A percentile compares a stretch with the other conserved stretches of the same genome.
These are phyloP conservation scores for Globisporangium cylindrosporum DNA, from an alignment of 352 stramenopile species.

Conservation along the genomic window DNA sequence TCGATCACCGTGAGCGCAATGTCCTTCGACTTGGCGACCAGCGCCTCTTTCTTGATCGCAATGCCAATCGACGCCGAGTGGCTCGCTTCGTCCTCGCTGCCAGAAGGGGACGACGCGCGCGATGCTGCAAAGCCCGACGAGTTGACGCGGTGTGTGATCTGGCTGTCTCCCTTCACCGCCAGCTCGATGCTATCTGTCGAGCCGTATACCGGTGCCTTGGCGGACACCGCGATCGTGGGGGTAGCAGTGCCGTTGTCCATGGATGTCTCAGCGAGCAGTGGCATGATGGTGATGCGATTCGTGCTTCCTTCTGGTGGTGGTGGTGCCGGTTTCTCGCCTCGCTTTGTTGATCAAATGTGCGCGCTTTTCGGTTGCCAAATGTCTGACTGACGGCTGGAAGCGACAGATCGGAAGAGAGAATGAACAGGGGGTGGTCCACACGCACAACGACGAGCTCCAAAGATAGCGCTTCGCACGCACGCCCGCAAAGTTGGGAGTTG, in stretches of 20 bases:
- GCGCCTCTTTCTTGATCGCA: conserved; percentile 17
- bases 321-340: not conserved
- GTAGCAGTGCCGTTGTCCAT: not conserved
- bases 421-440: not conserved
- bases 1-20: conserved; percentile 44
- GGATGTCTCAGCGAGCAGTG: conserved; percentile 13
- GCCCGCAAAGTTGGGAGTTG: not conserved
- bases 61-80: conserved; percentile 16
- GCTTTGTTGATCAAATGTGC: not conserved
- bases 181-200: not conserved
- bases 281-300: conserved; percentile 10
- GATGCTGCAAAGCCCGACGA: conserved; percentile 26
- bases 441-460: not conserved
- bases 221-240: not conserved
- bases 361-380: not conserved
- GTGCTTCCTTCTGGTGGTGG: not conserved
- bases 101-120: conserved; percentile 31
- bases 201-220: conserved; percentile 12
- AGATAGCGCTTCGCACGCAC: not conserved
- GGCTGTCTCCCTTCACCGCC: conserved; percentile 5
- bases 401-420: not conserved
- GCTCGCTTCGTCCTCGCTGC: conserved; percentile 37
- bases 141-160: conserved; percentile 24
- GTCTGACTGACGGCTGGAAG: not conserved
- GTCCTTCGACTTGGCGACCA: conserved; percentile 29